Evolutionary conservation across 768 basidiomycete species (phyloP), one percentile per base, ranked within the genome.

Genomic region (Pleurotus eryngii): DNA sequence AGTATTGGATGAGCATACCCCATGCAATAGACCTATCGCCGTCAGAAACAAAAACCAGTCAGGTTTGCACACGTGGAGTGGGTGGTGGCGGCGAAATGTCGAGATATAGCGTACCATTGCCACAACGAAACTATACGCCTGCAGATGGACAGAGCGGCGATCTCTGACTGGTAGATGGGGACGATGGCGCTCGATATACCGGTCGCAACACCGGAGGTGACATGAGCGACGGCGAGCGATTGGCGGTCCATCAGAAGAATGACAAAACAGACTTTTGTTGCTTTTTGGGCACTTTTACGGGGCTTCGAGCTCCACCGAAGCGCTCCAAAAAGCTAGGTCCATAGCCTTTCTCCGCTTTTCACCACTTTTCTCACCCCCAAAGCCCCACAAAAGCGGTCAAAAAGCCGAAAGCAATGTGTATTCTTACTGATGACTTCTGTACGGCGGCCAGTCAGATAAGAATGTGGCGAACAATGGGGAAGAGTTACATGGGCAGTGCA

Each of bases 1-100:
- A 89, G 72, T 89, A 85, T 60, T 89, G 87, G 46, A 90, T 69
- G 61, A 87, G 74, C 65, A 88, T 89, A 70, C 87, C 87, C 86
- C 89, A 89, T 0, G 87, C 88, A 65, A 88, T 89, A 3, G 86
- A 81, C 74, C 73, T 73, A 35, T 20, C 18, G 27, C 7, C 27
- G 27, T 27, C 27, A 27, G 27, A 27, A 7, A 27, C 2, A 27
- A 7, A 27, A 5, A 3, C 1, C 1, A 15, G 3, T 5, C 8
- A n/a, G 17, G 12, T 17, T 24, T 12, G 27, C 27, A 27, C 27
- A 7, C 27, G 27, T 27, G 27, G 27, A 27, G 27, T 27, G 7
- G 27, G 27, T 3, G n/a, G n/a, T n/a, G 27, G 27, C 27, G 27
- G 27, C 27, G 27, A 18, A 14, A 24, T 3, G 14, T 18, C 7